Conservation (phyloP, 2,329 filamentous ascomycete genomes). For the Aspergillus tubingensis region DNA sequence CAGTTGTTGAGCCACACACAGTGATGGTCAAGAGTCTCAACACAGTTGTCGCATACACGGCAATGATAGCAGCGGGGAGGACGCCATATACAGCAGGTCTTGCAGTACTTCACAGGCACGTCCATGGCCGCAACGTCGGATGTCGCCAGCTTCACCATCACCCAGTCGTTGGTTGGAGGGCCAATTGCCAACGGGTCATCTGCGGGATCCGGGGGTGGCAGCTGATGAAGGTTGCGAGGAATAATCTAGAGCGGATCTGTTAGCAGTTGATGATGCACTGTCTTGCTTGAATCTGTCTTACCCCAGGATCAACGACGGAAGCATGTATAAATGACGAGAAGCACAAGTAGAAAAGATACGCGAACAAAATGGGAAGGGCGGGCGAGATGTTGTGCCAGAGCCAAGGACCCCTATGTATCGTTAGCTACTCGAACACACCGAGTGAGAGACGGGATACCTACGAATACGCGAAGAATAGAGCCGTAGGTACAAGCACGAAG, state of each 20-base stretch:
- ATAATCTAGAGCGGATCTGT: constrained; percentile 66
- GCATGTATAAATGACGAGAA: constrained; percentile 93
- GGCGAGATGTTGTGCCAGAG: constrained; percentile 85
- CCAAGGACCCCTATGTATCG: constrained; percentile 64
- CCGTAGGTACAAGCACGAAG: constrained; percentile 74
- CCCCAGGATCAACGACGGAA: constrained; percentile 87
- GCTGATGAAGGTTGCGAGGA: constrained; percentile 85
- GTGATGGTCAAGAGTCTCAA: constrained; percentile 96
- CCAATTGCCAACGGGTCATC: constrained; percentile 80
- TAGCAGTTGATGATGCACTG: constrained; percentile 5
- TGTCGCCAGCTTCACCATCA: constrained; percentile 79
- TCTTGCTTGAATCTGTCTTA: constrained; percentile 53
- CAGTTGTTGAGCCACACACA: constrained; percentile 99
- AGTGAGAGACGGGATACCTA: constrained; percentile 21
- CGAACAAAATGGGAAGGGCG: constrained; percentile 84
- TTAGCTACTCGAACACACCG: constrained; percentile 12
- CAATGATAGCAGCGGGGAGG: constrained; percentile 95
- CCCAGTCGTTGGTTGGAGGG: constrained; percentile 90
- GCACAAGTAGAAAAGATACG: constrained; percentile 86
- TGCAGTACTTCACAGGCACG: constrained; percentile 96
- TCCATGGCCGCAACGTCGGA: constrained; percentile 85
- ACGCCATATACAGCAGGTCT: constrained; percentile 96
- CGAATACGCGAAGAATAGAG: constrained; percentile 84
- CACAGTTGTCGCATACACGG: constrained; percentile 92
- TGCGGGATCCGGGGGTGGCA: constrained; percentile 72